phyloP scores from a whole-genome alignment of 192 early-diverging fungal genomes.

The Mortierella antarctica region DNA sequence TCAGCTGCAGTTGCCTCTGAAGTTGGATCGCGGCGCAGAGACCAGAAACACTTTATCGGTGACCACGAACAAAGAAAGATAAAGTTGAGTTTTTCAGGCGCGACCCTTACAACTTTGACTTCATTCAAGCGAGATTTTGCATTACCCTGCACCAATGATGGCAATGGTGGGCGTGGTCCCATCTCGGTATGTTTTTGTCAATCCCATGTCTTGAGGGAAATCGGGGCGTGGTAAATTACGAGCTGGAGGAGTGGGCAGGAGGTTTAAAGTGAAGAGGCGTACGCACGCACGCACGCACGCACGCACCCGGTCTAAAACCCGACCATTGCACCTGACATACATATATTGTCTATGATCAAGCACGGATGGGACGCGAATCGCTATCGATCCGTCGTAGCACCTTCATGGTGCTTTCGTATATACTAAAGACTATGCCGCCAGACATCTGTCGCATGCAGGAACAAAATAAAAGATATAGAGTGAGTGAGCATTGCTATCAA shows the following conservation, averaged over 20 bases:
- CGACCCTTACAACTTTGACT: too few relatives aligned
- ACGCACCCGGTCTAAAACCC: too few relatives aligned
- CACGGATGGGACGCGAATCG: slow-evolving; percentile 4
- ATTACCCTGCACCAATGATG: slow-evolving; percentile 44
- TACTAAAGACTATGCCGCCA: slow-evolving; percentile 87
- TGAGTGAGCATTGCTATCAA: not conserved
- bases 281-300: not conserved
- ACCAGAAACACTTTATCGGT: slow-evolving; percentile 24
- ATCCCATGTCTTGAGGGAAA: slow-evolving; percentile 7
- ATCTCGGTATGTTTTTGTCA: slow-evolving; percentile 33
- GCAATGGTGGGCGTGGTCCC: slow-evolving; percentile 35
- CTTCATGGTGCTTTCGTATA: slow-evolving; percentile 77
- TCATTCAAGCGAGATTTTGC: not conserved
- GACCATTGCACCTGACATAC: too few relatives aligned
- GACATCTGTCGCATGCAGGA: slow-evolving; percentile 65
- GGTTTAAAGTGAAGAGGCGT: not conserved
- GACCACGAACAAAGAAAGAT: not conserved
- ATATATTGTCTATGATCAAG: too few relatives aligned
- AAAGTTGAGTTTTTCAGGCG: not conserved
- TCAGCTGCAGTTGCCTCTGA: slow-evolving; percentile 49
- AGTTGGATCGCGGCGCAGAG: slow-evolving; percentile 58
- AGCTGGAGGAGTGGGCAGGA: not conserved
- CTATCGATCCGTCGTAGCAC: slow-evolving; percentile 23
- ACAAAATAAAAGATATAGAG: slow-evolving; percentile 7
- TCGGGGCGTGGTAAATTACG: too few relatives aligned